These are phyloP conservation scores for Tulasnella sp. DNA, from an alignment of 768 basidiomycete species.

Conservation along the genomic window DNA sequence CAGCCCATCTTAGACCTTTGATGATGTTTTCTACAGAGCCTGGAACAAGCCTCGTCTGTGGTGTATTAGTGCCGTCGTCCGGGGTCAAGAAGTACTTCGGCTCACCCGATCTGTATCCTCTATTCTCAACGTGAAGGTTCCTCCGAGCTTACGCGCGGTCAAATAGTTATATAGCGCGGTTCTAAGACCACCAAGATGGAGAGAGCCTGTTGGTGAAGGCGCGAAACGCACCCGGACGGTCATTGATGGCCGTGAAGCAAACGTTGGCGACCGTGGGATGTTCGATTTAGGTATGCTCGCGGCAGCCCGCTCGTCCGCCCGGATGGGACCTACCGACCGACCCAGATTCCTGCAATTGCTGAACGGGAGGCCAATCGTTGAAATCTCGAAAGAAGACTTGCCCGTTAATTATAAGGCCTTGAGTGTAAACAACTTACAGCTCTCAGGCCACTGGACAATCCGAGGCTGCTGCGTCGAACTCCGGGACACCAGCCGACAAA, in stretches of 20 bases:
- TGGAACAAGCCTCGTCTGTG: constrained; percentile 71
- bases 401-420: too few species aligned
- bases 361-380: too few species aligned
- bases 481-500: too few species aligned
- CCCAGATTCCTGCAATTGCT: too few species aligned
- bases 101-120: constrained; percentile 93
- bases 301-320: too few species aligned
- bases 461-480: too few species aligned
- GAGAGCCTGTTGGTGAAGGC: constrained; percentile 90
- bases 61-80: background rate
- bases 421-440: too few species aligned
- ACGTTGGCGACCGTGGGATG: background rate
- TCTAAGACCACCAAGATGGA: constrained; percentile 91
- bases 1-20: constrained; percentile 80
- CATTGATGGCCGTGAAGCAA: background rate
- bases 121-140: constrained; percentile 86
- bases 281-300: too few species aligned
- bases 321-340: too few species aligned
- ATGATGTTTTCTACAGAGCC: constrained; percentile 80
- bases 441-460: too few species aligned
- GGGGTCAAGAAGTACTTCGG: constrained; percentile 16
- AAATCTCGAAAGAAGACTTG: too few species aligned
- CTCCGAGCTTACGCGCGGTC: constrained; percentile 72
- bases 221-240: constrained; percentile 67
- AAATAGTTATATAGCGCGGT: constrained; percentile 93